These are phyloP conservation scores for Coniferiporia weirii DNA, from an alignment of 1,284 basidiomycete genomes.

Conservation along the genomic window DNA sequence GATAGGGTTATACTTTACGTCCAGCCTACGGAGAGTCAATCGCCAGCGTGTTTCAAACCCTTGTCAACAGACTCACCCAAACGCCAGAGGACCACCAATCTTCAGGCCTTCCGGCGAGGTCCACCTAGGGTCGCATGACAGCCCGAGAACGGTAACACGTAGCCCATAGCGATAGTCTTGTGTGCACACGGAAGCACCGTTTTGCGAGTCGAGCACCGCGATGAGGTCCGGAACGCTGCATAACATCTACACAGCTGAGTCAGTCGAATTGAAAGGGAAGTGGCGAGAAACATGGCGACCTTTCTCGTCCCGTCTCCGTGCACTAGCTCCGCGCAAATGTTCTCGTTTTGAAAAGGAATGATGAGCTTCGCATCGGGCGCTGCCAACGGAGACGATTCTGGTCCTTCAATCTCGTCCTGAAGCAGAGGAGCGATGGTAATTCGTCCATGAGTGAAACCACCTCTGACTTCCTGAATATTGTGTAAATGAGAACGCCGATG, in stretches of 20 bases:
- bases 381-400: slow-evolving; percentile 3
- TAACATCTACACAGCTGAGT: slow-evolving; percentile 26
- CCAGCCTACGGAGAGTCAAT: slow-evolving; percentile 9
- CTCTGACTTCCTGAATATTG: slow-evolving; percentile 30
- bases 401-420: slow-evolving; percentile 43
- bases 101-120: slow-evolving; percentile 47
- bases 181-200: slow-evolving; percentile 47
- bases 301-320: slow-evolving; percentile 30
- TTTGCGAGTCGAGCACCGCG: slow-evolving; percentile 50
- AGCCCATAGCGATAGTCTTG: slow-evolving; percentile 48
- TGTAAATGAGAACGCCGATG: neutral
- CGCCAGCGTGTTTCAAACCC: neutral
- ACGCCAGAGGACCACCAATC: slow-evolving; percentile 40
- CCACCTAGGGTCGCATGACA: slow-evolving; percentile 55
- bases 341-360: slow-evolving; percentile 59
- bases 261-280: neutral
- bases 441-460: slow-evolving; percentile 47
- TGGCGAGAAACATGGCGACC: slow-evolving; percentile 15
- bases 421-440: slow-evolving; percentile 41
- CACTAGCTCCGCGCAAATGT: slow-evolving; percentile 42
- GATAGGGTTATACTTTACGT: slow-evolving; percentile 27
- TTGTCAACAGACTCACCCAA: slow-evolving; percentile 16
- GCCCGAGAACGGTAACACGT: slow-evolving; percentile 50
- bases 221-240: slow-evolving; percentile 56
- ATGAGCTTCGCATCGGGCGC: slow-evolving; percentile 22